Evolutionary conservation across 495 filamentous ascomycete genomes (phyloP), one percentile per base, ranked within the genome.

Genomic region (Aspergillus taichungensis): DNA sequence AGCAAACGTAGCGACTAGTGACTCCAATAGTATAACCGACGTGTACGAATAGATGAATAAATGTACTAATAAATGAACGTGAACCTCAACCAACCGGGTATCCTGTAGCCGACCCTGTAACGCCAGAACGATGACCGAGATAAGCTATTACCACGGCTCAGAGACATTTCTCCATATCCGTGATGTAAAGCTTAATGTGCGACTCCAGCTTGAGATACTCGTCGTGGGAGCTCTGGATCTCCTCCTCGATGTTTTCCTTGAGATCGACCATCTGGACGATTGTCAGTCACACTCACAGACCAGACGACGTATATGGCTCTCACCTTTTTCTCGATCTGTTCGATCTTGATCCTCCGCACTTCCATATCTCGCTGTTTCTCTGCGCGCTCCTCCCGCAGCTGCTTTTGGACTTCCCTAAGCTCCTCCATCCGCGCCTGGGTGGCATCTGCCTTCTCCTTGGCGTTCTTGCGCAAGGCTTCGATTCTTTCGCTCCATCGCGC

Each of bases 321-420:
- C 75, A 90, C 89, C 85, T 97, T 95, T 73, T 95, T 96, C 78
- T 96, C 92, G 30, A 87, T 95, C 72, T 95, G 88, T 69, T 97
- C 91, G 49, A 97, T 97, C 42, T 88, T 68, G 8, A 96, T 88
- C 51, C 87, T 78, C 62, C 89, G 76, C 57, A 79, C 78, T 70
- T 98, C 92, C 69, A 97, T 92, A 59, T 96, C 92, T 13, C 82
- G 78, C 31, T 83, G 82, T 67, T 91, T 91, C 41, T 87, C 87
- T 0, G 74, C 73, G 50, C 88, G 74, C 72, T 98, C 94, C 48
- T 92, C 85, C 0, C 82, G 85, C 42, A 97, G 64, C 52, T 80
- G 76, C 56, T 78, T 79, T 66, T 98, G 94, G 10, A 88, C 78
- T 31, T 71, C 76, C 45, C 88, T 77, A 43, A 97, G 71, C 64